Base-by-base conservation (phyloP, 805 yeast genomes). In the Metschnikowia dekortorum region DNA sequence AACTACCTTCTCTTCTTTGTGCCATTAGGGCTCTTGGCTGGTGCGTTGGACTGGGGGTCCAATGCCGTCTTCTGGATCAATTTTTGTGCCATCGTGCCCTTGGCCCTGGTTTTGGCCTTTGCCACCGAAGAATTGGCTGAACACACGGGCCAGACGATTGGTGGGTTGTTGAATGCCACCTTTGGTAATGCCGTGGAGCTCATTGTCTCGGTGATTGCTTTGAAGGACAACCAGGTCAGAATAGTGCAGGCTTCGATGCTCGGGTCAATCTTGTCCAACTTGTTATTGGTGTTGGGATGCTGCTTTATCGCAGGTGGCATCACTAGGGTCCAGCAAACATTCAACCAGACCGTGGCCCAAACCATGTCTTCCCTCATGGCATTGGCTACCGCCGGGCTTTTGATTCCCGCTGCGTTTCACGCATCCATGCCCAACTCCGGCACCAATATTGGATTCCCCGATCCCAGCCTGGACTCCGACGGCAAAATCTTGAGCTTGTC, bases 181-280 rank as follows among this genome's bases (percentile, higher is more conserved):
- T 89, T 94, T 66, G 99, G 99, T 52, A 94, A 94, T 67, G 98
- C 98, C 2, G 97, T 94, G 22, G 99, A 94, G 71, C 82, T 94
- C 53, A 94, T 94, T 67, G 98, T 94, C 34, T 87, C 96, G 1
- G 75, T 94, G 29, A 89, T 94, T 58, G 99, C 99, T 1, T 75
- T 94, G 61, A 76, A 71, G 58, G 85, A 87, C 40, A 87, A 89
- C 58, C 97, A 94, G 69, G 83, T 94, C 46, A 79, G 96, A 55
- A 91, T 94, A 61, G 98, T 94, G 30, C 98, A 94, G 70, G 96
- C 98, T 2, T 87, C 96, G 18, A 92, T 94, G 98, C 79, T 94
- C 51, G 99, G 99, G 32, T 86, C 96, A 47, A 88, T 94, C 53
- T 75, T 94, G 51, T 88, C 96, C 44, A 94, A 94, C 71, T 72